phyloP scores from a whole-genome alignment of 768 basidiomycete species.

The Suillus lakei region DNA sequence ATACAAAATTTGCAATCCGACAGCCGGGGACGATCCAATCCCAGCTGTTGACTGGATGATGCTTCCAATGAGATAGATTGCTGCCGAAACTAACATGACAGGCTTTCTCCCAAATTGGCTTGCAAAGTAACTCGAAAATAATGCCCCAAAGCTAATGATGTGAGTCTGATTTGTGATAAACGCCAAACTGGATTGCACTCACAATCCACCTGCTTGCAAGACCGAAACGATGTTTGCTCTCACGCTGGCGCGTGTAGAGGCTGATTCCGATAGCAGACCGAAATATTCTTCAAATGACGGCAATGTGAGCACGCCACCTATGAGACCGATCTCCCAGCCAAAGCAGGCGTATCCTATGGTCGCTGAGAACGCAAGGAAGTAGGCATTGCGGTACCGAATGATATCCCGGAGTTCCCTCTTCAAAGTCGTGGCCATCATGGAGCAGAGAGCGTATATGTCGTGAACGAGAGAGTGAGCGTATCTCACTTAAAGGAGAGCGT shows the following conservation, averaged over 20 bases:
- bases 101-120: slow-evolving; percentile 42
- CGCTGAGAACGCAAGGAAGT: slow-evolving; percentile 38
- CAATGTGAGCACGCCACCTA: slow-evolving; percentile 39
- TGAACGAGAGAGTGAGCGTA: neutral
- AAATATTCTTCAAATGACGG: slow-evolving; percentile 42
- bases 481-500: neutral
- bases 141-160: slow-evolving; percentile 31
- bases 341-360: slow-evolving; percentile 39
- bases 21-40: slow-evolving; percentile 30
- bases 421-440: slow-evolving; percentile 18
- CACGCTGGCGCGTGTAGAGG: slow-evolving; percentile 29
- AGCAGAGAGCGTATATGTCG: neutral
- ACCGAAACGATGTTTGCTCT: slow-evolving; percentile 43
- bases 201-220: slow-evolving; percentile 42
- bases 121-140: slow-evolving; percentile 32
- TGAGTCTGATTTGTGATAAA: neutral
- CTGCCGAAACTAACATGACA: slow-evolving; percentile 32
- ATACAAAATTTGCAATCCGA: slow-evolving; percentile 35
- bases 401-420: slow-evolving; percentile 25
- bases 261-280: slow-evolving; percentile 33
- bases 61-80: slow-evolving; percentile 40
- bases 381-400: slow-evolving; percentile 37
- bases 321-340: slow-evolving; percentile 42
- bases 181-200: slow-evolving; percentile 6
- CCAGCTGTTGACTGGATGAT: slow-evolving; percentile 40